These are phyloP conservation scores for Jatropha podagrica DNA, from an alignment of 441 rosid species.

Conservation along the genomic window DNA sequence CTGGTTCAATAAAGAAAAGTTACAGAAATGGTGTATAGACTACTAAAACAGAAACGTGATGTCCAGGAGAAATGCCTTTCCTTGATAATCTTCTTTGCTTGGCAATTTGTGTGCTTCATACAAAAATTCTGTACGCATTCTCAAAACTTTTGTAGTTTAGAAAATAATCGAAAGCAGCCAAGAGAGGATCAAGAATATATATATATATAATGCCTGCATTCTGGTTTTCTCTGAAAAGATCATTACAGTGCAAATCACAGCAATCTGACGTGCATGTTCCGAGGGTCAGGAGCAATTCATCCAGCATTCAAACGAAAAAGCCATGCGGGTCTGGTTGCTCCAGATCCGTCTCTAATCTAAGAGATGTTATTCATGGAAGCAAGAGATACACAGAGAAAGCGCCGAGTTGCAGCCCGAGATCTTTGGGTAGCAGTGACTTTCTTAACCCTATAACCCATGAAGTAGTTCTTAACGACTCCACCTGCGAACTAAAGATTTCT, in stretches of 20 bases:
- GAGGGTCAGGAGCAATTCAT: constrained; percentile 20
- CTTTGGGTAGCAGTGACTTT: constrained; percentile 40
- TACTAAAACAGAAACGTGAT: constrained; percentile 22
- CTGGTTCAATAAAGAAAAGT: constrained; percentile 17
- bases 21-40: neutral
- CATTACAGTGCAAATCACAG: constrained; percentile 50
- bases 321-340: constrained; percentile 36
- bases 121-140: neutral
- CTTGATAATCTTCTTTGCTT: neutral
- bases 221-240: constrained; percentile 53
- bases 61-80: constrained; percentile 11
- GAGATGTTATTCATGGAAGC: constrained; percentile 44
- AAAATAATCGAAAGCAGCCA: neutral
- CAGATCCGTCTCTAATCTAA: constrained; percentile 44
- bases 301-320: constrained; percentile 28
- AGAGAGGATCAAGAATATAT: neutral
- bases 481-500: constrained; percentile 36
- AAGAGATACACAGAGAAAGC: constrained; percentile 36
- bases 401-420: constrained; percentile 47
- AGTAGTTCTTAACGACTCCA: constrained; percentile 32
- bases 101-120: neutral
- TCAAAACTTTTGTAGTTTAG: neutral
- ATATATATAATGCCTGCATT: constrained; percentile 40
- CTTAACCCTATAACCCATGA: constrained; percentile 35
- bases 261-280: constrained; percentile 41